A percentile compares a stretch with the other conserved stretches of the same genome.
These are phyloP conservation scores for Globisporangium viniferum DNA, from an alignment of 352 stramenopile species.

Conservation along the genomic window DNA sequence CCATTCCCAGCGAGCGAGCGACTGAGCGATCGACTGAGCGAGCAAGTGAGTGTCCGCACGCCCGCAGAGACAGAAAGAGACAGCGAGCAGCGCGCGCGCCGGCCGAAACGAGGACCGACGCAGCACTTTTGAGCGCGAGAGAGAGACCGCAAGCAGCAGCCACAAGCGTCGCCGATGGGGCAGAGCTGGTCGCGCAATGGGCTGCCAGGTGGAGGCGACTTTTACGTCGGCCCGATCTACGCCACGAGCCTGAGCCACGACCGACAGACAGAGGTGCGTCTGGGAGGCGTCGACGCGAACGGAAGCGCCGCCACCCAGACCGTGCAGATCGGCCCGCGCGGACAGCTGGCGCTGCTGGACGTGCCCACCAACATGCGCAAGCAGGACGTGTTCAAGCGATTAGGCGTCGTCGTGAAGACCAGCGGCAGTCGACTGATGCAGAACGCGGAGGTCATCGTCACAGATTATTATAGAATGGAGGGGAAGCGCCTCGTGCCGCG, in stretches of 20 bases:
- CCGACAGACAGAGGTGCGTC: conserved; percentile 76
- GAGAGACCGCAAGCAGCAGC: background rate
- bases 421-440: conserved; percentile 81
- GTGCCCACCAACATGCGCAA: conserved; percentile 41
- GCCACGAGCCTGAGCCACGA: conserved; percentile 83
- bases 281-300: conserved; percentile 41
- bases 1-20: conserved; percentile 6
- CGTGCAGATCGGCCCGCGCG: conserved; percentile 66
- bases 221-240: conserved; percentile 82
- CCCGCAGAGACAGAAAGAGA: conserved; percentile 8
- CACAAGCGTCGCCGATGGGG: conserved; percentile 34
- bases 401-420: conserved; percentile 81
- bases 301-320: conserved; percentile 34
- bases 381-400: conserved; percentile 75
- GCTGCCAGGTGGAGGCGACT: conserved; percentile 63
- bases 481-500: conserved; percentile 74
- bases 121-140: background rate
- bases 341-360: conserved; percentile 68
- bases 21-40: background rate
- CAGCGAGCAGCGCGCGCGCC: background rate
- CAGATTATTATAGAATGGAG: conserved; percentile 78
- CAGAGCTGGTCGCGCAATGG: conserved; percentile 59
- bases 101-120: background rate
- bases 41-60: background rate
- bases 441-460: conserved; percentile 79